phyloP scores from a whole-genome alignment of 192 early-diverging fungal species.

The Backusella tuberculispora region DNA sequence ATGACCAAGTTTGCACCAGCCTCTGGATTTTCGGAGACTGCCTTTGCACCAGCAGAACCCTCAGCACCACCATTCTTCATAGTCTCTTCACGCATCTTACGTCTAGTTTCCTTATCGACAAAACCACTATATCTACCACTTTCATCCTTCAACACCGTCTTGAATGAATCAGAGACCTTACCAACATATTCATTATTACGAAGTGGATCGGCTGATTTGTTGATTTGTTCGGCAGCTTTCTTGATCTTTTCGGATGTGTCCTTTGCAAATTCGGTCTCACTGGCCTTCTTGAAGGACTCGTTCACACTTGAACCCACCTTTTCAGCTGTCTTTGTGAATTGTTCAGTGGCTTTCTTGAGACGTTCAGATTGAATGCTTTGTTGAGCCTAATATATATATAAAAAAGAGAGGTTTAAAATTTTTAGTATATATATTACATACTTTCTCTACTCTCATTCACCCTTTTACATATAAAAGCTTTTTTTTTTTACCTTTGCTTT shows the following conservation, averaged over 20 bases:
- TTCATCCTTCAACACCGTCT: constrained; percentile 72
- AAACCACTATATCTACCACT: constrained; percentile 75
- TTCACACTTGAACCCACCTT: constrained; percentile 67
- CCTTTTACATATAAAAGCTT: constrained; percentile 11
- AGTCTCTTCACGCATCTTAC: constrained; percentile 55
- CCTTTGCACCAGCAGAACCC: constrained; percentile 22
- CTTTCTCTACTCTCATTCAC: not conserved
- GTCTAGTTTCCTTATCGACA: constrained; percentile 75
- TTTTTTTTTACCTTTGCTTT: constrained; percentile 54
- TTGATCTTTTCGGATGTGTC: constrained; percentile 72
- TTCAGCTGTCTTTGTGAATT: constrained; percentile 72
- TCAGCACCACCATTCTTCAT: constrained; percentile 14
- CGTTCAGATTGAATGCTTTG: constrained; percentile 50
- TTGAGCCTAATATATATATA: constrained; percentile 22
- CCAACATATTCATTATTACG: constrained; percentile 53
- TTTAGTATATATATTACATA: not conserved
- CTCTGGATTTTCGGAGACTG: constrained; percentile 45
- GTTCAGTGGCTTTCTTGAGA: constrained; percentile 63
- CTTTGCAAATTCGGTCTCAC: constrained; percentile 79
- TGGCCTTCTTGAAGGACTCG: constrained; percentile 67
- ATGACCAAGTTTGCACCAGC: constrained; percentile 80
- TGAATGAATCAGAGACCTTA: constrained; percentile 64
- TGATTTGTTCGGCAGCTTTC: constrained; percentile 39
- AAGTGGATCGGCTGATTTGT: constrained; percentile 42
- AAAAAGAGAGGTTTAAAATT: constrained; percentile 7